Conservation (phyloP, 2,329 filamentous ascomycete species). For the Pyricularia sp. region DNA sequence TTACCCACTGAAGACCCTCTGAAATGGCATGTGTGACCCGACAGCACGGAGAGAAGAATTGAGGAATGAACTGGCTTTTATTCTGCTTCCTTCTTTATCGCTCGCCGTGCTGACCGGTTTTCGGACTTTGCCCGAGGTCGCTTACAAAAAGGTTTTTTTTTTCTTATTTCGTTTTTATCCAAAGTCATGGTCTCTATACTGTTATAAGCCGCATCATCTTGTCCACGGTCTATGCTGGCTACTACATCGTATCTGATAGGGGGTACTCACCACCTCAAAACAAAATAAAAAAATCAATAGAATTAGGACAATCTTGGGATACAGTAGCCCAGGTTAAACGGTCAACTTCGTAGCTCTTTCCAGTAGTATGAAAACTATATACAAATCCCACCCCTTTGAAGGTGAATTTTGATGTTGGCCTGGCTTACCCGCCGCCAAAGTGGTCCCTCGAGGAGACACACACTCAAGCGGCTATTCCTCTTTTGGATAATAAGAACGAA, state of each 20-base stretch:
- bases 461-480: background rate
- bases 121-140: background rate
- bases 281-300: background rate
- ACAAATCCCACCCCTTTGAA: too few species aligned
- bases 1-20: background rate
- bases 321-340: too few species aligned
- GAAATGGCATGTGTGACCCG: background rate
- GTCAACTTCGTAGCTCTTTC: too few species aligned
- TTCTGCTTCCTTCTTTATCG: background rate
- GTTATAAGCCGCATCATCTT: background rate
- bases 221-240: background rate
- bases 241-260: too few species aligned
- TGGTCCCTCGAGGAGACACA: background rate
- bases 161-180: too few species aligned
- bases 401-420: too few species aligned
- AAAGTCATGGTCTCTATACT: too few species aligned
- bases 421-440: too few species aligned
- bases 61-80: background rate
- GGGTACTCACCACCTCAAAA: background rate
- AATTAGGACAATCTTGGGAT: background rate
- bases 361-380: too few species aligned
- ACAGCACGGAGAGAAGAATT: background rate
- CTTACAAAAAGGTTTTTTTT: too few species aligned
- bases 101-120: background rate
- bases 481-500: background rate